Conservation (phyloP, 768 basidiomycete species). For the Favolaschia claudopus region DNA sequence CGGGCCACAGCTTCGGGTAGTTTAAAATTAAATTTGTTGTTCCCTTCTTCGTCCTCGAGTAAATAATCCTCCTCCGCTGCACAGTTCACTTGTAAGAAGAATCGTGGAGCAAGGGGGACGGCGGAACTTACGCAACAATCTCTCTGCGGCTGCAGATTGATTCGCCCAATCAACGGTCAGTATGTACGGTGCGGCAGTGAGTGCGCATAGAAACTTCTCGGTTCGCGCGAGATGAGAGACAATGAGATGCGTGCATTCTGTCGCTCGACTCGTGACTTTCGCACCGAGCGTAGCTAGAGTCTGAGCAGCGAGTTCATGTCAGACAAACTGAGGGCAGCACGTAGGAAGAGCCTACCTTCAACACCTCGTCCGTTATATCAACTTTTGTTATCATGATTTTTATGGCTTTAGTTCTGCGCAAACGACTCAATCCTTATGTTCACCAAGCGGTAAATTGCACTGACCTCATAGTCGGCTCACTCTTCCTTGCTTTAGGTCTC, state of each 20-base stretch:
- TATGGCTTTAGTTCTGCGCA: conserved; percentile 37
- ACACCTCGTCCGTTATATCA: conserved; percentile 59
- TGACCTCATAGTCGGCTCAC: conserved; percentile 6
- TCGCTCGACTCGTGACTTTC: conserved; percentile 63
- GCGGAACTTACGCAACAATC: conserved; percentile 65
- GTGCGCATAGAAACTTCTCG: conserved; percentile 86
- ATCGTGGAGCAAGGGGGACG: neutral
- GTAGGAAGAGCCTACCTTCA: conserved; percentile 54
- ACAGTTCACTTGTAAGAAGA: neutral
- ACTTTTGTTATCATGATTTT: conserved; percentile 76
- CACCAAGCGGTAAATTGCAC: neutral
- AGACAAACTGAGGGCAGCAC: neutral
- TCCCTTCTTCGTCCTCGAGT: conserved; percentile 66
- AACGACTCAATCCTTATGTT: neutral
- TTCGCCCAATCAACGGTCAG: conserved; percentile 74
- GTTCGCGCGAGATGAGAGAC: conserved; percentile 76
- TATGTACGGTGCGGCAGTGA: conserved; percentile 68
- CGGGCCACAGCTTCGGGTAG: conserved; percentile 65
- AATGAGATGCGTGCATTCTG: conserved; percentile 84
- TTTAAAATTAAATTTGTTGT: conserved; percentile 70
- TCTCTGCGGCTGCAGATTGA: conserved; percentile 60
- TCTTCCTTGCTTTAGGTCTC: conserved; percentile 17
- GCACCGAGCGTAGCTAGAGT: conserved; percentile 70
- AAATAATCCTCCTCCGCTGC: conserved; percentile 70
- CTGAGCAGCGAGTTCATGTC: conserved; percentile 50